Conservation (phyloP, 176 grass and related monocot species). For the Calamus simplicifolius region DNA sequence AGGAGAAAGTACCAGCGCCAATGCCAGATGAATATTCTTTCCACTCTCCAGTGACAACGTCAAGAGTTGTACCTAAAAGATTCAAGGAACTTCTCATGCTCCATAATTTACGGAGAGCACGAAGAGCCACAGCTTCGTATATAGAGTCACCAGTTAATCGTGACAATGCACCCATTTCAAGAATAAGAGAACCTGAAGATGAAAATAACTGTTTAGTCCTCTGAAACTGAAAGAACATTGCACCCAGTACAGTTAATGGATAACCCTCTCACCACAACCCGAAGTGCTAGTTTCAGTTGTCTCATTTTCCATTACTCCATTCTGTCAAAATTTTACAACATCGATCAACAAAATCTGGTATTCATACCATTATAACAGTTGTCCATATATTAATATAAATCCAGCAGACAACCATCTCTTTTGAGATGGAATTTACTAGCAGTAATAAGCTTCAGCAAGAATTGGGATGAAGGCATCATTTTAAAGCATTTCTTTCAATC, state of each 20-base stretch:
- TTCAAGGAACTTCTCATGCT: slow-evolving; percentile 97
- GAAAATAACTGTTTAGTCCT: slow-evolving; percentile 16
- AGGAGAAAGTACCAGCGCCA: slow-evolving; percentile 76
- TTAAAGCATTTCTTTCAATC: neutral
- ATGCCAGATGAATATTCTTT: slow-evolving; percentile 94
- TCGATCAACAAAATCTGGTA: too few relatives aligned
- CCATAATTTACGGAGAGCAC: slow-evolving; percentile 90
- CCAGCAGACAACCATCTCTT: too few relatives aligned
- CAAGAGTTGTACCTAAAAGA: slow-evolving; percentile 89
- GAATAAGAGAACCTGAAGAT: slow-evolving; percentile 79
- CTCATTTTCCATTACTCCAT: slow-evolving; percentile 90
- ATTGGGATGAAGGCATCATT: too few relatives aligned
- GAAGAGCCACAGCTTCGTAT: slow-evolving; percentile 86
- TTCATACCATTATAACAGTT: too few relatives aligned
- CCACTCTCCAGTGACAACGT: slow-evolving; percentile 88
- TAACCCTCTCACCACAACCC: slow-evolving; percentile 65
- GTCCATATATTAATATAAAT: too few relatives aligned
- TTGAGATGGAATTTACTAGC: too few relatives aligned
- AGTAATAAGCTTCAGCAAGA: too few relatives aligned
- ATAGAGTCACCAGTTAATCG: slow-evolving; percentile 76
- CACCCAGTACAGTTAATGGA: slow-evolving; percentile 6
- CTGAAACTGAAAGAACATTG: slow-evolving; percentile 15
- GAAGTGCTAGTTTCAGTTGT: slow-evolving; percentile 99
- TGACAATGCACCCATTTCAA: slow-evolving; percentile 94
- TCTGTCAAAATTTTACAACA: slow-evolving; percentile 31